These are phyloP conservation scores for Lentinula aciculospora DNA, from an alignment of 768 basidiomycete genomes.

Conservation along the genomic window DNA sequence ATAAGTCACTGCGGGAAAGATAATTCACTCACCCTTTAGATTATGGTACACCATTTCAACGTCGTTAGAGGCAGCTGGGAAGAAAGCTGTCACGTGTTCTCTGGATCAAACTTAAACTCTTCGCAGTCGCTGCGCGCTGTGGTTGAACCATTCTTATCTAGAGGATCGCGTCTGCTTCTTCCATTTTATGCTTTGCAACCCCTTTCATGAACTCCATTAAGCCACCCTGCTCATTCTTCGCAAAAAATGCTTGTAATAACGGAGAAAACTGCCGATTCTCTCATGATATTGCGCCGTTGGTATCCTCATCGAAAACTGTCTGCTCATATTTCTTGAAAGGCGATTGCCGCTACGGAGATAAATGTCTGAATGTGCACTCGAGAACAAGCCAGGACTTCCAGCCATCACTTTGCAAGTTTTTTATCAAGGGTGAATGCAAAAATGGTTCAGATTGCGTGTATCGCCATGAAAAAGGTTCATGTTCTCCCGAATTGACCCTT, in stretches of 20 bases:
- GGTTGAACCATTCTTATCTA: not conserved
- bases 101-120: not conserved
- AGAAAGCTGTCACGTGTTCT: not conserved
- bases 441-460: slow-evolving; percentile 22
- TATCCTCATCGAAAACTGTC: not conserved
- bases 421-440: slow-evolving; percentile 18
- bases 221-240: not conserved
- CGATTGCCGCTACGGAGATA: slow-evolving; percentile 18
- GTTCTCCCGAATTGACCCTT: slow-evolving; percentile 1
- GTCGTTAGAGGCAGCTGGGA: not conserved
- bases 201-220: not conserved
- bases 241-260: slow-evolving; percentile 6
- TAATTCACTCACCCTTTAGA: slow-evolving; percentile 65
- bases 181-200: not conserved
- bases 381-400: not conserved
- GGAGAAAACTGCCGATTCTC: slow-evolving; percentile 2
- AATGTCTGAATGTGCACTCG: slow-evolving; percentile 13
- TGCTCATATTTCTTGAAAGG: slow-evolving; percentile 20
- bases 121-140: not conserved
- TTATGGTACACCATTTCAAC: slow-evolving; percentile 72
- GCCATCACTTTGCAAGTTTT: slow-evolving; percentile 18
- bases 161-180: not conserved
- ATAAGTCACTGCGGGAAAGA: not conserved
- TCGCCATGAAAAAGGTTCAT: slow-evolving; percentile 13
- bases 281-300: slow-evolving; percentile 5